phyloP scores from a whole-genome alignment of 2,329 filamentous ascomycete species.

The Paraphaeosphaeria minitans region DNA sequence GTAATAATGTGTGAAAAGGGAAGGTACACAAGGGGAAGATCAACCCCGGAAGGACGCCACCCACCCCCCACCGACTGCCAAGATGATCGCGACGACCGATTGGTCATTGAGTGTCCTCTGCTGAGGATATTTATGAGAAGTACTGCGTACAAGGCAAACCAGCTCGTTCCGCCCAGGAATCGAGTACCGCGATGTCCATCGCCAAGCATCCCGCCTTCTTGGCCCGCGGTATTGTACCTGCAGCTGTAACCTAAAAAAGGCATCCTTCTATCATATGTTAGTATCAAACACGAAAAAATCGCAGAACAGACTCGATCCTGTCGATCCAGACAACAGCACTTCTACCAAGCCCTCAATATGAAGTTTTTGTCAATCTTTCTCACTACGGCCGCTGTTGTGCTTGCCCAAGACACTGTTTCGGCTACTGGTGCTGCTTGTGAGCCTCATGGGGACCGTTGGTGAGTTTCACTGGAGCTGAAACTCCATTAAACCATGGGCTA shows the following conservation, averaged over 20 bases:
- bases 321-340: neutral
- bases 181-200: constrained; percentile 11
- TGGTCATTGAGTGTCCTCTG: neutral
- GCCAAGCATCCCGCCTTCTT: constrained; percentile 6
- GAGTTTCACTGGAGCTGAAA: neutral
- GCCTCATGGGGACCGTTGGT: constrained; percentile 15
- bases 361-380: constrained; percentile 10
- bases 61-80: neutral
- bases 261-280: neutral
- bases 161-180: neutral
- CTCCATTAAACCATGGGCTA: neutral
- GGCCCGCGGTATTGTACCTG: constrained; percentile 3
- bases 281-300: neutral
- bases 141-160: neutral
- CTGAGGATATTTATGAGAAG: neutral
- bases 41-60: neutral
- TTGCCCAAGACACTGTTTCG: constrained; percentile 8
- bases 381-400: constrained; percentile 14
- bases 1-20: neutral
- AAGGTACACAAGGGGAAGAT: neutral
- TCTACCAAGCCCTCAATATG: neutral
- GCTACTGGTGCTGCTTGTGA: constrained; percentile 9
- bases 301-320: neutral
- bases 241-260: neutral
- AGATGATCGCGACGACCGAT: neutral